Percentiles rank a stretch among this genome's conserved stretches.
Evolutionary conservation across 2,329 filamentous ascomycete species (phyloP).

Genomic region (Aspergillus versicolor): DNA sequence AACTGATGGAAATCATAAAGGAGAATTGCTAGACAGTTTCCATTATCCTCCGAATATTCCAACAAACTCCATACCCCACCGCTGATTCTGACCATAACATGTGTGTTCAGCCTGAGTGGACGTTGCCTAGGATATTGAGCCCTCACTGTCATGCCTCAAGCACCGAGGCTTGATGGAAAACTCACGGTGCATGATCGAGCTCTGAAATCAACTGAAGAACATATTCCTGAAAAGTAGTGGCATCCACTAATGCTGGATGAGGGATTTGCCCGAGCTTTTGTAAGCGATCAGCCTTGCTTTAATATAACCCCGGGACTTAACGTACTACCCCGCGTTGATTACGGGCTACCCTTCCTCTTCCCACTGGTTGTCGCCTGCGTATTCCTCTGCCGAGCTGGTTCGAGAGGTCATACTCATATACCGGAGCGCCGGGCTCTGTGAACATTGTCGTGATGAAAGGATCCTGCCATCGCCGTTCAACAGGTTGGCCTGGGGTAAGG

Average conservation of each 20-base stretch:
- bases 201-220: constrained; percentile 2
- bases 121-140: background rate
- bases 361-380: background rate
- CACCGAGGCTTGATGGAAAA: background rate
- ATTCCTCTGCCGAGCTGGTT: background rate
- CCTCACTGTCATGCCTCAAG: background rate
- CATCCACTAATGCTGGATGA: constrained; percentile 3
- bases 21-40: background rate
- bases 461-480: background rate
- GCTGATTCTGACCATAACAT: no score
- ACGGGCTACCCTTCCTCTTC: background rate
- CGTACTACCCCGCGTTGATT: background rate
- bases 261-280: constrained; percentile 1
- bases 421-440: background rate
- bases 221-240: constrained; percentile 3
- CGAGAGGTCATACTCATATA: constrained; percentile 2
- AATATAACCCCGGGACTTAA: background rate
- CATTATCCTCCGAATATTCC: background rate
- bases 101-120: background rate
- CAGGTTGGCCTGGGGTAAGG: background rate
- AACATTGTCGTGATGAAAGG: constrained; percentile 7
- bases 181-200: background rate
- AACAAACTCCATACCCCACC: background rate
- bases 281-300: background rate
- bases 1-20: background rate